A percentile compares a stretch with the other conserved stretches of the same genome.
Conservation (phyloP, 129 eudicot species). For the Centrapalus pauciflorus region DNA sequence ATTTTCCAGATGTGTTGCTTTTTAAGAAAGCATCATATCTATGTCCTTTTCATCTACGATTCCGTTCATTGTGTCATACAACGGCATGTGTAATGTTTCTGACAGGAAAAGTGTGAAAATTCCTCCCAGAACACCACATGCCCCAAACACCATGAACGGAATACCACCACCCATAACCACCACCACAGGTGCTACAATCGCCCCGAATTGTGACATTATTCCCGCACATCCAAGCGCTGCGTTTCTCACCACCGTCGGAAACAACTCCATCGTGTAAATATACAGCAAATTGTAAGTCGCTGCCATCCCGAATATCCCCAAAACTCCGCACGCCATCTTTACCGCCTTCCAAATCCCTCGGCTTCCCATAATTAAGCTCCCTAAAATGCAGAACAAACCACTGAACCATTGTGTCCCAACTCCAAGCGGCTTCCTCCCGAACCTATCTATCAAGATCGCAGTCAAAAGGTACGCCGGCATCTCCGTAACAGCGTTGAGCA, state of each 20-base stretch:
- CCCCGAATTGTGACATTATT: constrained; percentile 70
- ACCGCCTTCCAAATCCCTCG: constrained; percentile 46
- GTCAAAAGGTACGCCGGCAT: constrained; percentile 78
- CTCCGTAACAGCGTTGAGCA: constrained; percentile 65
- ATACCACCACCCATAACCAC: constrained; percentile 56
- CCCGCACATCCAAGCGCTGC: constrained; percentile 72
- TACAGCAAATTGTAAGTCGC: constrained; percentile 77
- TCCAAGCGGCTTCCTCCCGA: constrained; percentile 77
- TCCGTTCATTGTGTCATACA: constrained; percentile 76
- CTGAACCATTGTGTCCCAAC: constrained; percentile 84
- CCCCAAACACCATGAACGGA: constrained; percentile 64
- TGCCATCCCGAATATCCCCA: constrained; percentile 91
- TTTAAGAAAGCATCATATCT: neutral
- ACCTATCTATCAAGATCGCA: constrained; percentile 51
- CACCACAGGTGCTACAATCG: constrained; percentile 66
- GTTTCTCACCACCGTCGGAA: constrained; percentile 85
- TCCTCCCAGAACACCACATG: constrained; percentile 75
- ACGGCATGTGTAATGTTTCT: constrained; percentile 68
- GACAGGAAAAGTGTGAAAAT: constrained; percentile 50
- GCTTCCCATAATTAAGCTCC: constrained; percentile 36
- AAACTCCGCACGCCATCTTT: constrained; percentile 58
- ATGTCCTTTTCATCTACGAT: constrained; percentile 47
- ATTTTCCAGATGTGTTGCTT: too few relatives aligned
- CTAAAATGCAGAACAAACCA: constrained; percentile 58
- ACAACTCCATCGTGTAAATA: constrained; percentile 72